phyloP scores from a whole-genome alignment of 805 yeast species.

The Lipomyces lipofer region DNA sequence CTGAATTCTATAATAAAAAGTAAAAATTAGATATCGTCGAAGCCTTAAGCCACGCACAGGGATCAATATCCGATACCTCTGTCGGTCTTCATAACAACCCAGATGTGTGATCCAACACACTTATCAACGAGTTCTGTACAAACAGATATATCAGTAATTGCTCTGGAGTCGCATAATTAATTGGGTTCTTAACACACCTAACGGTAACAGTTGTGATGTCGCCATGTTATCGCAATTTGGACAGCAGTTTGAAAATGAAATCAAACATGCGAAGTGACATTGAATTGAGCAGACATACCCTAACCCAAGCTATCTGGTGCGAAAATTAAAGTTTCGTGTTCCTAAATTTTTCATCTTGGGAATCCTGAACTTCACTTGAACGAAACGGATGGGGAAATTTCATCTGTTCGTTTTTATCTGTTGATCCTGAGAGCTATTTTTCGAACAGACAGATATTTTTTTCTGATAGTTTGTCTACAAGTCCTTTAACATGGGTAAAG shows the following conservation, averaged over 20 bases:
- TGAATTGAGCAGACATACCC: not conserved
- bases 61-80: constrained; percentile 34
- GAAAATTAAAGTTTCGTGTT: not conserved
- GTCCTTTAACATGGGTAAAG: constrained; percentile 75
- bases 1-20: constrained; percentile 59
- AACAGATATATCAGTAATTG: constrained; percentile 32
- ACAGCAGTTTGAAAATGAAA: too few species aligned
- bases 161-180: not conserved
- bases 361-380: too few species aligned
- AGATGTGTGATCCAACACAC: constrained; percentile 75
- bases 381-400: too few species aligned
- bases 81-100: constrained; percentile 64
- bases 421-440: too few species aligned
- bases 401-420: too few species aligned
- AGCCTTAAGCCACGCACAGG: too few species aligned
- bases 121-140: constrained; percentile 88
- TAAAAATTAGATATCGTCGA: too few species aligned
- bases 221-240: constrained; percentile 24
- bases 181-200: constrained; percentile 21
- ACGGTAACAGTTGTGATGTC: constrained; percentile 30
- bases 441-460: not conserved
- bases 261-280: not conserved
- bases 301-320: not conserved
- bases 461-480: not conserved
- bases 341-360: too few species aligned